Evolutionary conservation across 2,329 filamentous ascomycete genomes (phyloP).

Genomic region (Pseudocercospora ulei): DNA sequence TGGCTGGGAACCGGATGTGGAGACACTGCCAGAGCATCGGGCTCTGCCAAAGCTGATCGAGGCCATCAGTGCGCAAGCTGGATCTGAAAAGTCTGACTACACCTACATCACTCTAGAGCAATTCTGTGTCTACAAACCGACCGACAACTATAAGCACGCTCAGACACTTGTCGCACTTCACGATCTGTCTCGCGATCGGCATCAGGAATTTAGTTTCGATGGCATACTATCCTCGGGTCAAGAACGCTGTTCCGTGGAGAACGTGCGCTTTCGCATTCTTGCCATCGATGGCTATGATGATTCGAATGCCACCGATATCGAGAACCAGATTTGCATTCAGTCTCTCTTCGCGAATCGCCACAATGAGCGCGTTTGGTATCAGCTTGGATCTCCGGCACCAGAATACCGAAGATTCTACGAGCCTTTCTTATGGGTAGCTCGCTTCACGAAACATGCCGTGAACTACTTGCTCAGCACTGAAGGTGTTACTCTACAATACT

Average conservation of each 20-base stretch:
- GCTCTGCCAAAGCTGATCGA: constrained; percentile 10
- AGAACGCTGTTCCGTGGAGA: constrained; percentile 45
- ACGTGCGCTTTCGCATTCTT: constrained; percentile 48
- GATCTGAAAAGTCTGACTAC: constrained; percentile 14
- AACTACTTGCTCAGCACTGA: constrained; percentile 48
- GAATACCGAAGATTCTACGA: constrained; percentile 55
- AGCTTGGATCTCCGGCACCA: constrained; percentile 45
- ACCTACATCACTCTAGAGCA: constrained; percentile 16
- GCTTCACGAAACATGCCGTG: constrained; percentile 61
- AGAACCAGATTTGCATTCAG: constrained; percentile 51
- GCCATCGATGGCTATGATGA: constrained; percentile 59
- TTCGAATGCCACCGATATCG: constrained; percentile 40
- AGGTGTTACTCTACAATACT: constrained; percentile 47
- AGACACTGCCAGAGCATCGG: constrained; percentile 7
- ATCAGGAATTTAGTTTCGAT: constrained; percentile 47
- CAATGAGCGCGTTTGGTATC: constrained; percentile 56
- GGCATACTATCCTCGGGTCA: constrained; percentile 47
- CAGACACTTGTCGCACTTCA: constrained; percentile 18
- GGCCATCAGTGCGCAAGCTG: constrained; percentile 1
- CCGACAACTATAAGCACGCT: constrained; percentile 4
- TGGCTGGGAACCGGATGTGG: constrained; percentile 10
- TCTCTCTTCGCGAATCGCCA: constrained; percentile 35
- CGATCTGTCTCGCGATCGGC: constrained; percentile 13
- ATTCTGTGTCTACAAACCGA: constrained; percentile 19
- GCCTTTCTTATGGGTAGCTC: constrained; percentile 60